These are phyloP conservation scores for Mycosphaerella sp. DNA, from an alignment of 2,329 filamentous ascomycete genomes.

Conservation along the genomic window DNA sequence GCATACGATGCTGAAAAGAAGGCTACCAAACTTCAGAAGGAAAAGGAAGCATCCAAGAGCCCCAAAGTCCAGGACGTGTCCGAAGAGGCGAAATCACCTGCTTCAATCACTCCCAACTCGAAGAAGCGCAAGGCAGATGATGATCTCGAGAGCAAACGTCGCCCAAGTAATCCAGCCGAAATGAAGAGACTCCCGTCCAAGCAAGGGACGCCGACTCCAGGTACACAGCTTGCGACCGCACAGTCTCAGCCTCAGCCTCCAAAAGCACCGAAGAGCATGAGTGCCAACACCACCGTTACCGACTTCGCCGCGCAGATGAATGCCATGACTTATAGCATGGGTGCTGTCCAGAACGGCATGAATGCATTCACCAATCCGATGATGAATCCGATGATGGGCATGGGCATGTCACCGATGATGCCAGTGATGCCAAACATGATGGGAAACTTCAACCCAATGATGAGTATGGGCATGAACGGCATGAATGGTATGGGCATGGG, in stretches of 20 bases:
- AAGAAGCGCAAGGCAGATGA: slow-evolving; percentile 84
- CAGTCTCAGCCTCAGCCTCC: slow-evolving; percentile 22
- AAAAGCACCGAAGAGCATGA: slow-evolving; percentile 26
- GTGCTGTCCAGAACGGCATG: slow-evolving; percentile 27
- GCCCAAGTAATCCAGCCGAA: slow-evolving; percentile 42
- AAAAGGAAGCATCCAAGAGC: slow-evolving; percentile 38
- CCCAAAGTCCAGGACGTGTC: slow-evolving; percentile 19
- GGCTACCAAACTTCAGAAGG: slow-evolving; percentile 42
- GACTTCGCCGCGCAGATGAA: slow-evolving; percentile 45
- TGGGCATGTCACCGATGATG: slow-evolving; percentile 20
- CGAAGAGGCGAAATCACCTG: slow-evolving; percentile 30
- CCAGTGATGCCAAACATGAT: slow-evolving; percentile 18
- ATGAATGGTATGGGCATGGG: slow-evolving; percentile 43
- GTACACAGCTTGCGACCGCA: slow-evolving; percentile 32
- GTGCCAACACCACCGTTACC: slow-evolving; percentile 25
- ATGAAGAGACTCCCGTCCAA: slow-evolving; percentile 36
- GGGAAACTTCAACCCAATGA: slow-evolving; percentile 30
- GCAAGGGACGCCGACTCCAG: slow-evolving; percentile 33
- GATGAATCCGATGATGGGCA: slow-evolving; percentile 28
- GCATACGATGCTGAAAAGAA: slow-evolving; percentile 57
- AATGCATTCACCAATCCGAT: slow-evolving; percentile 22
- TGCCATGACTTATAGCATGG: slow-evolving; percentile 33
- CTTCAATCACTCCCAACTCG: slow-evolving; percentile 36
- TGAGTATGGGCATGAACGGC: slow-evolving; percentile 36
- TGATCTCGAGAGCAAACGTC: slow-evolving; percentile 44